Evolutionary conservation across 23 red algal genomes (phyloP).

Genomic region (Cyanidium caldarium): DNA sequence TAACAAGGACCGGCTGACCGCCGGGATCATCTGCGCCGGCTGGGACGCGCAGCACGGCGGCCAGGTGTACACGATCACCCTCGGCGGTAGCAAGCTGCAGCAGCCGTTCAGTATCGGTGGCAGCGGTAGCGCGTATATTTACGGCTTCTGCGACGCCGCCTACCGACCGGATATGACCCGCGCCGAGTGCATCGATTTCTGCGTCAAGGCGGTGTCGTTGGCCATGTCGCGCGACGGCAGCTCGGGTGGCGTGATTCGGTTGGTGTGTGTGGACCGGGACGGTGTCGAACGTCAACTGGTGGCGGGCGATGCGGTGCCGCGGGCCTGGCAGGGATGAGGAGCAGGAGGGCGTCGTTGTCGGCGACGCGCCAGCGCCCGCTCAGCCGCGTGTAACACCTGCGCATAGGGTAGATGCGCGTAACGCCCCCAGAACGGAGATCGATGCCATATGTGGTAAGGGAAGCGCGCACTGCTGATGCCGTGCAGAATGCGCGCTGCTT

Average conservation of each 20-base stretch:
- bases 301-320: constrained; percentile 52
- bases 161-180: constrained; percentile 68
- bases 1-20: constrained; percentile 80
- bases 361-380: not conserved
- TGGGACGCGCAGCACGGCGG: constrained; percentile 64
- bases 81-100: constrained; percentile 62
- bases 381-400: not conserved
- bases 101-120: constrained; percentile 96
- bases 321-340: constrained; percentile 24
- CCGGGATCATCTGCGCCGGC: constrained; percentile 91
- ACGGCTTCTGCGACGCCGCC: constrained; percentile 85
- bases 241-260: constrained; percentile 87
- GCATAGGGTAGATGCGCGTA: not conserved
- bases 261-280: constrained; percentile 61
- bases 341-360: not conserved
- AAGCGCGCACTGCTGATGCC: not conserved
- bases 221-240: constrained; percentile 91
- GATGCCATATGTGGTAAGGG: not conserved
- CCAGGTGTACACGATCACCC: constrained; percentile 80
- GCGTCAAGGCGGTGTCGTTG: constrained; percentile 56
- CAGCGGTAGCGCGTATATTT: constrained; percentile 85
- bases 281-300: constrained; percentile 47
- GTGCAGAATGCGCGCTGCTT: not conserved
- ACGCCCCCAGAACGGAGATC: not conserved
- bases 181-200: constrained; percentile 59